phyloP scores from a whole-genome alignment of 2,329 filamentous ascomycete genomes.

The Fusarium brachygibbosum region DNA sequence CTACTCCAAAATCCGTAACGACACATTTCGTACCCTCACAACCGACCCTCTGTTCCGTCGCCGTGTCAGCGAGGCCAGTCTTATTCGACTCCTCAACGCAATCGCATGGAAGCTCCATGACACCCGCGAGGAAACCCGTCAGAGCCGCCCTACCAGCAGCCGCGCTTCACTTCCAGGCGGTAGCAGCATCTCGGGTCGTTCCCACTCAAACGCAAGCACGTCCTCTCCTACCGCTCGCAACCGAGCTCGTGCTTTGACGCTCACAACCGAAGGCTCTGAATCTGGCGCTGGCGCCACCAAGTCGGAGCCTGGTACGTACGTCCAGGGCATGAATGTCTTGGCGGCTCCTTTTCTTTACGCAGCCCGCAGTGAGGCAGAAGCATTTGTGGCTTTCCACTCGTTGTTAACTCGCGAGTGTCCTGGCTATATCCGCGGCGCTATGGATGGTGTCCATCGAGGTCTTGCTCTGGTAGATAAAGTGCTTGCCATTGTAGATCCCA shows the following conservation, averaged over 20 bases:
- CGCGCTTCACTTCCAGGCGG: slow-evolving; percentile 53
- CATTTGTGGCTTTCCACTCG: slow-evolving; percentile 89
- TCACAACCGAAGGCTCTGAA: slow-evolving; percentile 75
- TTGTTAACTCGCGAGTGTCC: slow-evolving; percentile 91
- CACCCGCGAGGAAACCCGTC: slow-evolving; percentile 67
- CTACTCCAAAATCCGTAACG: slow-evolving; percentile 97
- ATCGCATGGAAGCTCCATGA: slow-evolving; percentile 95
- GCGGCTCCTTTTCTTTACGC: slow-evolving; percentile 96
- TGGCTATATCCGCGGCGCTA: slow-evolving; percentile 92
- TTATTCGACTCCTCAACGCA: slow-evolving; percentile 94
- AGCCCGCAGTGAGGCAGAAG: slow-evolving; percentile 93
- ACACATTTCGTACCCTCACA: slow-evolving; percentile 95
- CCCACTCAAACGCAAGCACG: slow-evolving; percentile 56
- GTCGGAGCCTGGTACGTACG: slow-evolving; percentile 84
- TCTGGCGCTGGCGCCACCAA: slow-evolving; percentile 64
- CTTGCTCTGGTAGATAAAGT: slow-evolving; percentile 93
- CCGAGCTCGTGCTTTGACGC: slow-evolving; percentile 68
- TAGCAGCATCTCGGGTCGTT: slow-evolving; percentile 52
- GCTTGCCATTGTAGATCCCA: slow-evolving; percentile 89
- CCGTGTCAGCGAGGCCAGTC: slow-evolving; percentile 92
- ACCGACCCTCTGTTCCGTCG: slow-evolving; percentile 97
- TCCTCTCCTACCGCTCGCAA: slow-evolving; percentile 63
- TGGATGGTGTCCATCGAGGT: slow-evolving; percentile 96
- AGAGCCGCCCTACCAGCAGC: slow-evolving; percentile 57
- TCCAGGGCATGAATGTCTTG: slow-evolving; percentile 99